A percentile compares a stretch with the other conserved stretches of the same genome.
Evolutionary conservation across 345 rosid genomes (phyloP).

Genomic region (Capsella bursapastoris): DNA sequence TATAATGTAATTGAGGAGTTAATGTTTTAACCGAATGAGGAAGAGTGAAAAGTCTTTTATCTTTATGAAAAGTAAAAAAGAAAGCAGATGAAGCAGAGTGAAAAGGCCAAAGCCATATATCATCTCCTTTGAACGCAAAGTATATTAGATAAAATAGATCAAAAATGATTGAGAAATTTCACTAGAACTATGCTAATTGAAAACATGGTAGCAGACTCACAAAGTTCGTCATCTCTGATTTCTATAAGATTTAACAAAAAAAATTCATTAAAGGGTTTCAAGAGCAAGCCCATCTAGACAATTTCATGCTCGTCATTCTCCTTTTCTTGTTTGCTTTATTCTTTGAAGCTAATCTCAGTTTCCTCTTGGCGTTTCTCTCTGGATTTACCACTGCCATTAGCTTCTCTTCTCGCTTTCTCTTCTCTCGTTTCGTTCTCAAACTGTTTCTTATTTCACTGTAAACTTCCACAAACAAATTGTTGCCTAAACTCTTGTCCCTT

Average conservation of each 20-base stretch:
- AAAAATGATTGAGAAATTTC: not conserved
- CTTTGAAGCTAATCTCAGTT: slow-evolving; percentile 75
- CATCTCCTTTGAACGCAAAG: not conserved
- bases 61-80: no score
- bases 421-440: slow-evolving; percentile 68
- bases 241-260: slow-evolving; percentile 12
- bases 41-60: no score
- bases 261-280: not conserved
- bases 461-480: slow-evolving; percentile 56
- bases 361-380: slow-evolving; percentile 80
- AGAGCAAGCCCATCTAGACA: slow-evolving; percentile 68
- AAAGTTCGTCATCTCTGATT: slow-evolving; percentile 1
- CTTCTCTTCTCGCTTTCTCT: slow-evolving; percentile 79
- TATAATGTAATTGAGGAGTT: no score
- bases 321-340: slow-evolving; percentile 77
- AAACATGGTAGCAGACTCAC: slow-evolving; percentile 5
- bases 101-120: not conserved
- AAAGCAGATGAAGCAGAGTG: no score
- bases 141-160: not conserved
- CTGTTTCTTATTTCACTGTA: slow-evolving; percentile 68
- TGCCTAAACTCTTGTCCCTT: slow-evolving; percentile 56
- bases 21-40: no score
- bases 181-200: not conserved
- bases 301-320: slow-evolving; percentile 68
- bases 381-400: slow-evolving; percentile 91